These are phyloP conservation scores for Monosporozyma unispora DNA, from an alignment of 805 yeast species.

Conservation along the genomic window DNA sequence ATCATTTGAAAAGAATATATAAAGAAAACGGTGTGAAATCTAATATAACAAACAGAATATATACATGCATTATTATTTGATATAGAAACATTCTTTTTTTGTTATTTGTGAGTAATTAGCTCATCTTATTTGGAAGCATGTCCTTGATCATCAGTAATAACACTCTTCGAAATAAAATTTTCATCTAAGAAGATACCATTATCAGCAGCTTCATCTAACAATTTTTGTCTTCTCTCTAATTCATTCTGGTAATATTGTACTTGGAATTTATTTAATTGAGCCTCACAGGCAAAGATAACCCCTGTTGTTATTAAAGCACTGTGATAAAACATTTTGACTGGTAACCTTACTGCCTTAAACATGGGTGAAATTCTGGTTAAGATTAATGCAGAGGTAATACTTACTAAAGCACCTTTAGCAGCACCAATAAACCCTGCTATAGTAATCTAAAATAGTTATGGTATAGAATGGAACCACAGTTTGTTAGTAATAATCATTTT, in stretches of 20 bases:
- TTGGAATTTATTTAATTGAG: conserved; percentile 32
- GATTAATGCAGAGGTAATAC: conserved; percentile 29
- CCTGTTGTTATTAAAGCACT: conserved; percentile 36
- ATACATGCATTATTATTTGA: conserved; percentile 1
- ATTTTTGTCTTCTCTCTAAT: conserved; percentile 27
- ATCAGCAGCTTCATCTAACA: conserved; percentile 38
- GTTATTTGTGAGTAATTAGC: too few species aligned
- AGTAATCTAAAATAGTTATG: conserved; percentile 19
- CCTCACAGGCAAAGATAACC: conserved; percentile 36
- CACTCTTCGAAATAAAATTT: background rate
- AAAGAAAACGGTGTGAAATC: background rate
- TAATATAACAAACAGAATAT: background rate
- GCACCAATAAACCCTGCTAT: conserved; percentile 36
- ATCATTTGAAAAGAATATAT: background rate
- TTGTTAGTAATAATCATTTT: conserved; percentile 6
- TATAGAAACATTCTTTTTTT: too few species aligned
- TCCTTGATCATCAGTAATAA: background rate
- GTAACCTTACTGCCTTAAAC: conserved; percentile 33
- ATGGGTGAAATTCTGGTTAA: conserved; percentile 30
- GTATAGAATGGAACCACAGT: background rate
- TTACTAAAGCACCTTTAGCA: conserved; percentile 34
- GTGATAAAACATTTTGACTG: conserved; percentile 35
- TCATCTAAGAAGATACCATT: conserved; percentile 37
- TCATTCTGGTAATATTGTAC: conserved; percentile 29
- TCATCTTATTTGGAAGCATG: background rate